Evolutionary conservation across 768 basidiomycete species (phyloP).

Genomic region (Termitomyces sp.): DNA sequence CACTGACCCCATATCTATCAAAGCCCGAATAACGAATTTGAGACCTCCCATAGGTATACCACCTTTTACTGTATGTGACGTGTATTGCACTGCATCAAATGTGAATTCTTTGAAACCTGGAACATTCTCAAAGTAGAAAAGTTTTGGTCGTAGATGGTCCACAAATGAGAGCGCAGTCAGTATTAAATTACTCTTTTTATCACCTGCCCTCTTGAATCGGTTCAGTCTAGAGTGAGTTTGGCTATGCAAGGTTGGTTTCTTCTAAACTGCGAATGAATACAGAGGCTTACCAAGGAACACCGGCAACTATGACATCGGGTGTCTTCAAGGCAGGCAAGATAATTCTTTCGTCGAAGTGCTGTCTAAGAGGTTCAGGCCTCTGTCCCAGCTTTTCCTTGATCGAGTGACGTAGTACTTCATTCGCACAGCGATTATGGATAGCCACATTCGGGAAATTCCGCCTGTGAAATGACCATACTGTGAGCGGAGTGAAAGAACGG

Average conservation of each 20-base stretch:
- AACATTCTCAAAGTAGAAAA: slow-evolving; percentile 49
- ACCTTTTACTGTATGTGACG: slow-evolving; percentile 43
- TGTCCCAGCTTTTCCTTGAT: slow-evolving; percentile 46
- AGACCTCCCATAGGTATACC: slow-evolving; percentile 72
- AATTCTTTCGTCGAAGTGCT: slow-evolving; percentile 29
- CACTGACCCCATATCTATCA: slow-evolving; percentile 62
- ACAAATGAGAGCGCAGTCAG: slow-evolving; percentile 52
- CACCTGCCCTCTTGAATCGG: slow-evolving; percentile 62
- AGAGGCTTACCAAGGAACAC: slow-evolving; percentile 64
- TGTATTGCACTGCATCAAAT: slow-evolving; percentile 34
- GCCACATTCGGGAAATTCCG: slow-evolving; percentile 44
- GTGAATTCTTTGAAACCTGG: slow-evolving; percentile 40
- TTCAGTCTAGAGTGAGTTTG: slow-evolving; percentile 73
- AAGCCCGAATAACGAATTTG: slow-evolving; percentile 55
- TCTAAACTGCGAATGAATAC: neutral
- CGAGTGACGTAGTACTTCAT: slow-evolving; percentile 51
- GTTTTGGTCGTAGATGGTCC: slow-evolving; percentile 37
- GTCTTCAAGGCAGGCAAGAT: slow-evolving; percentile 1
- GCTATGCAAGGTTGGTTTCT: slow-evolving; percentile 27
- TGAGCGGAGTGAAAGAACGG: neutral
- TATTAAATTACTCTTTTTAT: slow-evolving; percentile 63
- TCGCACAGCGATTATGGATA: slow-evolving; percentile 71
- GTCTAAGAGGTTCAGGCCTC: slow-evolving; percentile 30
- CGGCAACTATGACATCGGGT: slow-evolving; percentile 52
- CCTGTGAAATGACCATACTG: slow-evolving; percentile 22